These are phyloP conservation scores for Naganishia cerealis DNA, from an alignment of 1,284 basidiomycete species.

Conservation along the genomic window DNA sequence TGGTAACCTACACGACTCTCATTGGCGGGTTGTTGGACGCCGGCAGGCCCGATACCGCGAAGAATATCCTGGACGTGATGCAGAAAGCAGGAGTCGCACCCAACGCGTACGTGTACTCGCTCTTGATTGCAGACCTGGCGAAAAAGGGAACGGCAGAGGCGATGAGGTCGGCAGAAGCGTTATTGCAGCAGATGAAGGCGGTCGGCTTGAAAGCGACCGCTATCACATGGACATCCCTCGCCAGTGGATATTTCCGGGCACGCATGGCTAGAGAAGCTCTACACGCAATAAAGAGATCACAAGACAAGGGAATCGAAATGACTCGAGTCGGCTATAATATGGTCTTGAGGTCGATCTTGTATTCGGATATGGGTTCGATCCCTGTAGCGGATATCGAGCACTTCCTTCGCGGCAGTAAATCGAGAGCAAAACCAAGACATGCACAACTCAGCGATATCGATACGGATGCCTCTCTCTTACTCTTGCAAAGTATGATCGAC, in stretches of 20 bases:
- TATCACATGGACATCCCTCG: conserved; percentile 55
- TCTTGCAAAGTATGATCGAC: conserved; percentile 58
- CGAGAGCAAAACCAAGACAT: background rate
- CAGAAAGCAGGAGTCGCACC: conserved; percentile 68
- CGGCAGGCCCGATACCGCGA: conserved; percentile 66
- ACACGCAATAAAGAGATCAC: conserved; percentile 65
- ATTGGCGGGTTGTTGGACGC: conserved; percentile 70
- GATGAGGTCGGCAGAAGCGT: conserved; percentile 64
- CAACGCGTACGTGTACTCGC: conserved; percentile 69
- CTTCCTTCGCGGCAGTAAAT: background rate
- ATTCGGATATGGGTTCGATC: conserved; percentile 36
- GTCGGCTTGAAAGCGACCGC: conserved; percentile 35
- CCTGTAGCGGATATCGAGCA: conserved; percentile 37
- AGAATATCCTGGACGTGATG: conserved; percentile 68
- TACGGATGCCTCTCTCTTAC: conserved; percentile 13
- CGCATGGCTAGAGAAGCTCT: conserved; percentile 48
- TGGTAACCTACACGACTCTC: conserved; percentile 76
- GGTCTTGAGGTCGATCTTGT: conserved; percentile 66
- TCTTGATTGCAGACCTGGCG: conserved; percentile 72
- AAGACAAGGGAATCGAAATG: conserved; percentile 58
- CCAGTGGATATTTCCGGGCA: conserved; percentile 50
- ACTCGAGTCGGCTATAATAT: conserved; percentile 71
- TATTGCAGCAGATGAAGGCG: conserved; percentile 58
- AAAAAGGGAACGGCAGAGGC: conserved; percentile 59
- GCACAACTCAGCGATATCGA: conserved; percentile 57